phyloP scores from a whole-genome alignment of 495 filamentous ascomycete genomes.

The Mytilinidion resinicola region DNA sequence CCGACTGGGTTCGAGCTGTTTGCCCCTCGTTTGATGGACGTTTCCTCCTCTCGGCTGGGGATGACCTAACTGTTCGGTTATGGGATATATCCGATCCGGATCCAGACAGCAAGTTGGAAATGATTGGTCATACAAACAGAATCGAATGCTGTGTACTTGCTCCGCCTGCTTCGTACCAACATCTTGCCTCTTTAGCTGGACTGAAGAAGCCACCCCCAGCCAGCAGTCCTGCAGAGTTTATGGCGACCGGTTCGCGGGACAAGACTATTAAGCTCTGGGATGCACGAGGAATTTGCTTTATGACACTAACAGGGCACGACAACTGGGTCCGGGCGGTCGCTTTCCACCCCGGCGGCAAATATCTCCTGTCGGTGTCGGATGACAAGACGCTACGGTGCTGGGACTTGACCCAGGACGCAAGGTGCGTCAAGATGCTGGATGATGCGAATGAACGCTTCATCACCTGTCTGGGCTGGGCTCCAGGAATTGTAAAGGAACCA shows the following conservation, averaged over 20 bases:
- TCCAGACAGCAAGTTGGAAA: constrained; percentile 66
- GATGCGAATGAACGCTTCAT: constrained; percentile 85
- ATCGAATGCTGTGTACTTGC: constrained; percentile 88
- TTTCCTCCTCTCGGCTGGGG: constrained; percentile 73
- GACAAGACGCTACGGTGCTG: constrained; percentile 93
- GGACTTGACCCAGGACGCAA: constrained; percentile 90
- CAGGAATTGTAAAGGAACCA: constrained; percentile 57
- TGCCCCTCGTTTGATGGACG: constrained; percentile 77
- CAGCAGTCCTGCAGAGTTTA: constrained; percentile 74
- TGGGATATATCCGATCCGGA: constrained; percentile 79
- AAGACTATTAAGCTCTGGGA: constrained; percentile 93
- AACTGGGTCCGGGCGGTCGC: constrained; percentile 89
- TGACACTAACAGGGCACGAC: constrained; percentile 84
- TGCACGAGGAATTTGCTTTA: constrained; percentile 74
- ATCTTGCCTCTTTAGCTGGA: constrained; percentile 75
- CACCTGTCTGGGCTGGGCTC: constrained; percentile 87
- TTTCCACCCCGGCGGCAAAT: constrained; percentile 94
- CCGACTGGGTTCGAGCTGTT: constrained; percentile 84
- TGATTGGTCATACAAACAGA: constrained; percentile 84
- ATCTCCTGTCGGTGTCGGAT: constrained; percentile 78
- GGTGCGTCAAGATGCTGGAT: constrained; percentile 74
- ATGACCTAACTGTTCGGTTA: constrained; percentile 72
- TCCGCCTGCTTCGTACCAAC: constrained; percentile 66
- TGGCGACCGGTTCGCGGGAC: constrained; percentile 85
- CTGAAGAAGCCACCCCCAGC: constrained; percentile 72